Conservation (phyloP, 2,329 filamentous ascomycete species). For the Cercospora janseana region DNA sequence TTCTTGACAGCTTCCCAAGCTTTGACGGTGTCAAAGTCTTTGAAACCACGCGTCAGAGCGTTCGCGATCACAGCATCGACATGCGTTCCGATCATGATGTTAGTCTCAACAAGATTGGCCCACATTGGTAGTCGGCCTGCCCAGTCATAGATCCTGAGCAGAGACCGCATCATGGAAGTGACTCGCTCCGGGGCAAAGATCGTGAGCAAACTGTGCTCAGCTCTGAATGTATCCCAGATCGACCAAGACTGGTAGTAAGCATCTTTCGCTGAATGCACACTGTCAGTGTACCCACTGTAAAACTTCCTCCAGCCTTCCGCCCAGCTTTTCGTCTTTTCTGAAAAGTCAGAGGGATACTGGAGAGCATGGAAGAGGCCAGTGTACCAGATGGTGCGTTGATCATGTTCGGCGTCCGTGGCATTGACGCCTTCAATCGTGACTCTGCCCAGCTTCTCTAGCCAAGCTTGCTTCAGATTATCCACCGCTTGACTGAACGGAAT, state of each 20-base stretch:
- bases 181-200: conserved; percentile 50
- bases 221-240: conserved; percentile 52
- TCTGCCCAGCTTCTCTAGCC: conserved; percentile 49
- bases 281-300: conserved; percentile 52
- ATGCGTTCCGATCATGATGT: conserved; percentile 53
- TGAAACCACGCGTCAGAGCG: conserved; percentile 46
- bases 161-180: conserved; percentile 49
- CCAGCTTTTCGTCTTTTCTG: conserved; percentile 41
- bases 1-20: conserved; percentile 48
- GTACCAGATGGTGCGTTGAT: conserved; percentile 49
- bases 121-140: conserved; percentile 50
- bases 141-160: conserved; percentile 50
- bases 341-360: conserved; percentile 51
- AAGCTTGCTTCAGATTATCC: conserved; percentile 43
- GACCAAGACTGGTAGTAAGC: conserved; percentile 54
- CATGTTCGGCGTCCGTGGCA: conserved; percentile 42
- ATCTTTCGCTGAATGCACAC: conserved; percentile 43
- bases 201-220: conserved; percentile 49
- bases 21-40: conserved; percentile 44
- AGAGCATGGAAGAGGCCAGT: conserved; percentile 49
- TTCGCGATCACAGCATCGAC: conserved; percentile 52
- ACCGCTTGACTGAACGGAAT: conserved; percentile 43
- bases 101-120: conserved; percentile 52
- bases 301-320: conserved; percentile 35
- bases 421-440: conserved; percentile 48